Evolutionary conservation across 108 stramenopile species (phyloP), one percentile per base, ranked within the genome.

Genomic region (Cylindrotheca closterium): DNA sequence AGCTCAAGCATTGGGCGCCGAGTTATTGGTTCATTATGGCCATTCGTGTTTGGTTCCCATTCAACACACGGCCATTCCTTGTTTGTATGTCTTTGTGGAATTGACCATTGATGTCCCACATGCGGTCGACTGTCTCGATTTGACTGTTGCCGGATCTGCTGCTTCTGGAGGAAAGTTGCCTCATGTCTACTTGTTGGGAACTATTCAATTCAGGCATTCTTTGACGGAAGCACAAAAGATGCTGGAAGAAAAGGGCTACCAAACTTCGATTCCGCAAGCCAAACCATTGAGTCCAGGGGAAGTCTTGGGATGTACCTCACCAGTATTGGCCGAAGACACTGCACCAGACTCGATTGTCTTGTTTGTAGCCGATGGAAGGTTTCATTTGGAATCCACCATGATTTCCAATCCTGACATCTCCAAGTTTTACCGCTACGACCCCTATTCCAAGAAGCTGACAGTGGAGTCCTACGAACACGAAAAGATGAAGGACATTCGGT

Each of bases 1-100:
- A 25, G 96, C 96, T 2, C 75, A 84, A 53, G 91, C 96, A 0
- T 52, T 98, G 32, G 96, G 94, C 7, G 89, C 86, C 48, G 89
- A 97, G 47, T 63, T 98, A 23, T 63, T 99, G 47, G 84, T 99
- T 1, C 99, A 99, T 65, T 99, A 98, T 65, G 99, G 99, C 30
- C 99, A 99, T 73, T 90, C 87, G 30, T 99, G 99, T 73, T 65
- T 99, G 48, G 97, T 99, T 15, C 99, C 99, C 2, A 70, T 97
- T 47, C 87, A 90, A 12, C 80, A 78, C 47, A 97, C 97, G 2
- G 86, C 70, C 24, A 75, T 96, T 31, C 89, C 91, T 1, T 86
- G 85, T 65, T 58, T 99, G 51, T 99, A 99, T 69, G 97, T 99
- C 10, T 99, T 99, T 80, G 99, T 99, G 50, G 97, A 98, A 78